These are phyloP conservation scores for Zymoseptoria passerinii DNA, from an alignment of 2,329 filamentous ascomycete genomes.

Conservation along the genomic window DNA sequence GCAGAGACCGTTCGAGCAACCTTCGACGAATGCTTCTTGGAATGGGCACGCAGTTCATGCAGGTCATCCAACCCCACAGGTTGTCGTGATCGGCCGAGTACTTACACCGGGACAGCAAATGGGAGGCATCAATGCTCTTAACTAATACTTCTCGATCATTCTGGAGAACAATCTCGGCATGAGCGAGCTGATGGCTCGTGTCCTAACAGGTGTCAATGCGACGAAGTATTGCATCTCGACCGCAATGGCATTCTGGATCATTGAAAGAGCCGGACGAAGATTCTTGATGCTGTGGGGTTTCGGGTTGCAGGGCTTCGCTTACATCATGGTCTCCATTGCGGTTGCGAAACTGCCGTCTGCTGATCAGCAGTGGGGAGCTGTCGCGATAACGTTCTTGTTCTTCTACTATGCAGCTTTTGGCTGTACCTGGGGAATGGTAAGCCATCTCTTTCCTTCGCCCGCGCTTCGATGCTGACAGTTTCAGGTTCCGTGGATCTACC, in stretches of 20 bases:
- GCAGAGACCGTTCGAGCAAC: constrained; percentile 8
- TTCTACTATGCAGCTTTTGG: constrained; percentile 11
- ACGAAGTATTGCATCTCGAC: constrained; percentile 10
- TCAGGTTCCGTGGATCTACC: constrained; percentile 7
- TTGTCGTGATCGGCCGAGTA: not conserved
- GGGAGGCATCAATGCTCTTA: constrained; percentile 8
- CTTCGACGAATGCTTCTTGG: constrained; percentile 8
- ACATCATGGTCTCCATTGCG: constrained; percentile 9
- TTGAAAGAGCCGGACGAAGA: constrained; percentile 7
- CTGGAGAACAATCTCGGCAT: constrained; percentile 9
- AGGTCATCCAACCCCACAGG: not conserved
- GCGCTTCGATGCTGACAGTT: not conserved
- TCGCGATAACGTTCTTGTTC: constrained; percentile 12
- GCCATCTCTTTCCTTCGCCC: not conserved
- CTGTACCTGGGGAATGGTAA: constrained; percentile 8
- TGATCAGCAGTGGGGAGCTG: constrained; percentile 9
- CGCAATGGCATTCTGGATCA: constrained; percentile 11
- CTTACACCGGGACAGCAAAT: not conserved
- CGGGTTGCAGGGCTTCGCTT: constrained; percentile 5
- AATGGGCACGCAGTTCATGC: constrained; percentile 8
- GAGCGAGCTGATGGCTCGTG: constrained; percentile 8
- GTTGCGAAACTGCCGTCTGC: constrained; percentile 6
- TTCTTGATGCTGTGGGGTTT: constrained; percentile 9
- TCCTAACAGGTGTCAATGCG: constrained; percentile 10
- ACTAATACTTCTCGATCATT: constrained; percentile 10